Percentiles rank a stretch among this genome's conserved stretches.
Conservation (phyloP, 2,329 filamentous ascomycete species). For the Hymenoscyphus linearis region DNA sequence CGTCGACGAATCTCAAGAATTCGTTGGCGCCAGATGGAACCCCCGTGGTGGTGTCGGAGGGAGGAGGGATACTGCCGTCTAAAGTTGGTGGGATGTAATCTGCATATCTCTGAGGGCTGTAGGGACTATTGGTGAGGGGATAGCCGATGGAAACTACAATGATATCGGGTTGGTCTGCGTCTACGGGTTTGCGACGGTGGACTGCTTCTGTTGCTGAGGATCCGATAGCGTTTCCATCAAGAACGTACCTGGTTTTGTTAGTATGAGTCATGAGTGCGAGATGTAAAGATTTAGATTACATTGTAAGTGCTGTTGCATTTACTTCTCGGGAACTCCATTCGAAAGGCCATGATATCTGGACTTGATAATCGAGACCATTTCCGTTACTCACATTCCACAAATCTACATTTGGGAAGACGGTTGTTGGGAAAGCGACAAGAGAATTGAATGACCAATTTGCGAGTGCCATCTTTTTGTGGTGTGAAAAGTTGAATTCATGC, state of each 20-base stretch:
- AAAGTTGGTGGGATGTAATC: neutral
- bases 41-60: neutral
- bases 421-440: neutral
- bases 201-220: neutral
- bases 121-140: neutral
- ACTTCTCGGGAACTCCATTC: neutral
- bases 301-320: neutral
- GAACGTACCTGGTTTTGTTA: neutral
- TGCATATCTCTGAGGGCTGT: neutral
- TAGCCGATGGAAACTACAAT: neutral
- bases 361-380: neutral
- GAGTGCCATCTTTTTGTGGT: neutral
- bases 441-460: neutral
- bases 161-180: neutral
- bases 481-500: neutral
- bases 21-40: neutral
- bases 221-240: neutral
- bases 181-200: neutral
- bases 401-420: neutral
- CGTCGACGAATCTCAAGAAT: neutral
- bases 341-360: neutral
- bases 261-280: no score
- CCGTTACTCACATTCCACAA: slow-evolving; percentile 1
- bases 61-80: neutral
- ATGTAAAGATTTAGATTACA: neutral